Percentiles rank a stretch among this genome's conserved stretches.
Conservation (phyloP, 306 rosid species). For the Rubus parviflorus region DNA sequence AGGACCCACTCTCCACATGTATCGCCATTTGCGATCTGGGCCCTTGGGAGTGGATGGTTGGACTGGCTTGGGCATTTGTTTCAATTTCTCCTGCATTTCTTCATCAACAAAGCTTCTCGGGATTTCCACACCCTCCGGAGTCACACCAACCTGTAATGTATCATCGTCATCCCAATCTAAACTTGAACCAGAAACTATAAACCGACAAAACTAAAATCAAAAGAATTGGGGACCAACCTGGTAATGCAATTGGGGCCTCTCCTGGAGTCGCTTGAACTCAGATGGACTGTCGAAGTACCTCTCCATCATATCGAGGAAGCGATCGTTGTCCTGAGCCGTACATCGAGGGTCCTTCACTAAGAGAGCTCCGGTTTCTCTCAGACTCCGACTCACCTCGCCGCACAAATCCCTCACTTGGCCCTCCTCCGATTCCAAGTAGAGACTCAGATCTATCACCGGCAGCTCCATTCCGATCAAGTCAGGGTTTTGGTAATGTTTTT, state of each 20-base stretch:
- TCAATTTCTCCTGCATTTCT: constrained; percentile 76
- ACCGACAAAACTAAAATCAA: too few relatives aligned
- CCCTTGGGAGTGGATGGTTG: constrained; percentile 68
- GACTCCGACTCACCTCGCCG: constrained; percentile 62
- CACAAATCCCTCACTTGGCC: constrained; percentile 38
- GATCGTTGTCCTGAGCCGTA: constrained; percentile 77
- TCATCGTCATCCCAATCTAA: neutral
- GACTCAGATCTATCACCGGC: constrained; percentile 70
- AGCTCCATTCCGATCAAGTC: constrained; percentile 49
- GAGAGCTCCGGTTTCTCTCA: constrained; percentile 86
- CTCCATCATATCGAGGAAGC: constrained; percentile 96
- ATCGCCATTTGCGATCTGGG: constrained; percentile 91
- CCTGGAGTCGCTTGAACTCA: constrained; percentile 69
- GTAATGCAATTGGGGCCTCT: constrained; percentile 83
- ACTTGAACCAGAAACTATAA: neutral
- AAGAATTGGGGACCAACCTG: constrained; percentile 44
- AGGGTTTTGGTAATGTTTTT: neutral
- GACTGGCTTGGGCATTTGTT: constrained; percentile 63
- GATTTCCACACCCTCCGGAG: constrained; percentile 88
- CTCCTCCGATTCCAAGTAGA: constrained; percentile 34
- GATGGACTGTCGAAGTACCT: constrained; percentile 60
- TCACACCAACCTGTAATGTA: constrained; percentile 71
- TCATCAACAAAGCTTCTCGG: constrained; percentile 90
- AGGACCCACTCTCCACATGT: constrained; percentile 94
- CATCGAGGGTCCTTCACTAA: constrained; percentile 84